These are phyloP conservation scores for Cylindrodendrum hubeiense DNA, from an alignment of 2,329 filamentous ascomycete genomes.

Conservation along the genomic window DNA sequence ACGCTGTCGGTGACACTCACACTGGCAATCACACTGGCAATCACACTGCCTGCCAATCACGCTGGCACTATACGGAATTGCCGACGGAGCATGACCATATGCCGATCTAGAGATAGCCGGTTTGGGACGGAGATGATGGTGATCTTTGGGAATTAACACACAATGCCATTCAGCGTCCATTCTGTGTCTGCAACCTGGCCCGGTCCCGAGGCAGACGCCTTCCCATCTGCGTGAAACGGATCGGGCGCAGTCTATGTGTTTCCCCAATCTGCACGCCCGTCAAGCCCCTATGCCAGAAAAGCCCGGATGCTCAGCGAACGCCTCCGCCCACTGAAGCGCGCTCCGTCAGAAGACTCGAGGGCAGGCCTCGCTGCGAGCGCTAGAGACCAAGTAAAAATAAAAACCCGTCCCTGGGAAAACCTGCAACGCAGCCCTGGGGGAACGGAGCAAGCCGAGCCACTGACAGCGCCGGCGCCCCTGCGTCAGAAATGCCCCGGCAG, in stretches of 20 bases:
- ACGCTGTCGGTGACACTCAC: background rate
- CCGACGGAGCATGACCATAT: constrained; percentile 14
- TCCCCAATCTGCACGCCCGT: background rate
- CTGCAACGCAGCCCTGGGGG: constrained; percentile 6
- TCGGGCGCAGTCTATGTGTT: background rate
- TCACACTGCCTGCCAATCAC: no score
- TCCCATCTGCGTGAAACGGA: constrained; percentile 15
- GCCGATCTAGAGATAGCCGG: constrained; percentile 2
- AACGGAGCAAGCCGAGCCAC: constrained; percentile 24
- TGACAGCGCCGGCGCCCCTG: constrained; percentile 7
- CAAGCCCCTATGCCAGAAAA: background rate
- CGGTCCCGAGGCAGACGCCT: constrained; percentile 2
- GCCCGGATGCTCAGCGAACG: background rate
- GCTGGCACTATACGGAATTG: constrained; percentile 17
- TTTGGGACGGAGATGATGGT: background rate
- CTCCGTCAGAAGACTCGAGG: constrained; percentile 3
- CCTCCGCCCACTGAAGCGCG: constrained; percentile 4
- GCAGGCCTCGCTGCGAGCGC: background rate
- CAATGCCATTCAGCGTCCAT: background rate
- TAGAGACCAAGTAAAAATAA: background rate
- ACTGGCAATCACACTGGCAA: no score
- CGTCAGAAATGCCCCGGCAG: constrained; percentile 4
- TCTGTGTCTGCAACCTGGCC: background rate
- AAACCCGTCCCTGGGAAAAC: background rate
- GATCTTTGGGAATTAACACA: background rate